Percentiles rank a stretch among this genome's conserved stretches.
Conservation (phyloP, 2,329 filamentous ascomycete genomes). For the Neonectria magnoliae region DNA sequence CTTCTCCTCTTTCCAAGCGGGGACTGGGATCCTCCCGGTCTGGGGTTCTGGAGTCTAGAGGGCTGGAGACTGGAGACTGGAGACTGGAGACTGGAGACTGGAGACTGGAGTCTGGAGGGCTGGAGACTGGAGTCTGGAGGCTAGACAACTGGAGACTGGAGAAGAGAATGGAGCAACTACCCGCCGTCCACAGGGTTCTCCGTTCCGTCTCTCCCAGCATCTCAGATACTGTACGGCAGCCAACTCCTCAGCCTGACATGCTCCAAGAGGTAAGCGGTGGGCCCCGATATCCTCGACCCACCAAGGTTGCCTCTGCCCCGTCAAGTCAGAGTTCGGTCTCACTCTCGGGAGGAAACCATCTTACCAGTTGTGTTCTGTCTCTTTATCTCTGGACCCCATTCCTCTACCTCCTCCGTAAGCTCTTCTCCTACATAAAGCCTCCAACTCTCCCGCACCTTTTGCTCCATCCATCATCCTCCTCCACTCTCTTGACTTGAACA, state of each 20-base stretch:
- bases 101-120: background rate
- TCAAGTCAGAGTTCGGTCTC: constrained; percentile 1
- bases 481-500: background rate
- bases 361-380: background rate
- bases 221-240: no score
- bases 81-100: background rate
- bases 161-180: background rate
- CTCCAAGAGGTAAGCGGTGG: background rate
- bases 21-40: background rate
- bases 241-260: background rate
- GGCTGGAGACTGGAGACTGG: no score
- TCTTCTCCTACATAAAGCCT: background rate
- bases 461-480: background rate
- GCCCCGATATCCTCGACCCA: background rate
- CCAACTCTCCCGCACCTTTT: background rate
- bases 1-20: background rate
- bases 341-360: background rate
- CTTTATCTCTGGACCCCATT: background rate
- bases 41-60: constrained; percentile 1
- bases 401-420: background rate
- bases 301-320: background rate
- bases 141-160: no score
- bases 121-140: no score
- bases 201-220: background rate
- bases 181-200: background rate